Percentiles rank a stretch among this genome's conserved stretches.
These are phyloP conservation scores for Cordyceps fumosorosea DNA, from an alignment of 2,329 filamentous ascomycete genomes.

Conservation along the genomic window DNA sequence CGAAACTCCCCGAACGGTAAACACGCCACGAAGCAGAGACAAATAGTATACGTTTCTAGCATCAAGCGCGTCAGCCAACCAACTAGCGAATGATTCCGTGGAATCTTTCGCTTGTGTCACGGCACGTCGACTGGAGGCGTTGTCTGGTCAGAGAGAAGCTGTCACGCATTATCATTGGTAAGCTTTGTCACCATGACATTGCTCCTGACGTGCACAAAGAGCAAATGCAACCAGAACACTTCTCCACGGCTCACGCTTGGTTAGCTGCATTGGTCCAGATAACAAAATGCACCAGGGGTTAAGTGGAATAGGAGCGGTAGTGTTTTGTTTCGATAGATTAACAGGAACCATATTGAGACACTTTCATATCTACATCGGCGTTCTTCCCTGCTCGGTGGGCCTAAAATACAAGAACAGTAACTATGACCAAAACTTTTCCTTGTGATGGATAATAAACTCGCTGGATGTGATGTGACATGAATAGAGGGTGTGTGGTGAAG, in stretches of 20 bases:
- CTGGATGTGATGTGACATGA: constrained; percentile 11
- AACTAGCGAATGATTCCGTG: not conserved
- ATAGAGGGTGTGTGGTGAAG: not conserved
- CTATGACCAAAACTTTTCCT: not conserved
- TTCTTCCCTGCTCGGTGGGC: not conserved
- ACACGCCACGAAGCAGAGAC: not conserved
- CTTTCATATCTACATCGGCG: not conserved
- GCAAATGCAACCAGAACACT: not conserved
- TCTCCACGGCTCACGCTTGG: not conserved
- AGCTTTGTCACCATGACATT: not conserved
- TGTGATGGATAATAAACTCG: not conserved
- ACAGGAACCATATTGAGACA: not conserved
- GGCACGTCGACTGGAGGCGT: not conserved
- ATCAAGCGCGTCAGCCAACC: not conserved
- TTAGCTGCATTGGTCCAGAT: not conserved
- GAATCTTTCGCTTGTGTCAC: not conserved
- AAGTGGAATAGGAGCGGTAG: not conserved
- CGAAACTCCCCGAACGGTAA: not conserved
- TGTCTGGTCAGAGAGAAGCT: not conserved
- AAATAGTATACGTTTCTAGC: not conserved
- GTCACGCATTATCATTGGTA: not conserved
- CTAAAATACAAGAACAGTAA: constrained; percentile 1
- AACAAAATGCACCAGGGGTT: not conserved
- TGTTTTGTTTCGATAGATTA: not conserved
- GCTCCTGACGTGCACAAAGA: not conserved